Evolutionary conservation across 306 rosid species (phyloP), one percentile per base, ranked within the genome.

Genomic region (Sechiopsis laciniata): DNA sequence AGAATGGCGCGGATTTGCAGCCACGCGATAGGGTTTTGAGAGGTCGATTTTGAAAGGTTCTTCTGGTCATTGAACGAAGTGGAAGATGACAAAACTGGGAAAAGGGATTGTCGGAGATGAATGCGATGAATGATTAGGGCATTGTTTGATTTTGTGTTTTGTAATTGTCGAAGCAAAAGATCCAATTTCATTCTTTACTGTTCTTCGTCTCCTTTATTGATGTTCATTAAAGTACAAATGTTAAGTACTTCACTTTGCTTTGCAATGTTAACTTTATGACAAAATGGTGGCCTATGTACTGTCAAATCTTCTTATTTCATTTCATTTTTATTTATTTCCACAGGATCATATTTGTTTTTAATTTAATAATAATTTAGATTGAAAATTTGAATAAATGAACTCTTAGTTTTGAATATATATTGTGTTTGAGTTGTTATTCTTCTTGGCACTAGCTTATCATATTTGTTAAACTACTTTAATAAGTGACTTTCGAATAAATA

Each of bases 81-180:
- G 14, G 70, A 63, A 63, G 51, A 63, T 35, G 70, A 63, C 70
- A 63, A 63, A 37, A 2, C n/a, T 21, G 50, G 11, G 51, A 63
- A 63, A 63, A 63, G 70, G 17, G 1, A 16, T 37, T 35, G 70
- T 63, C 70, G 48, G 69, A 26, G 29, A 35, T 60, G 9, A 55
- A 55, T 55, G 60, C 6, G 19, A 29, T 37, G 70, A 63, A 63
- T 63, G 51, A 63, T 63, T 0, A 37, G 37, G 12, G 69, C 15
- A 63, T 32, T 32, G 37, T 32, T 32, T 32, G 4, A 35, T 35
- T 37, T 63, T 37, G 70, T 35, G 70, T n/a, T n/a, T n/a, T 63
- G 70, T 63, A 63, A 63, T 63, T 63, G 70, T 63, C 69, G 7
- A 62, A 62, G 14, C 50, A 32, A 15, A 60, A 61, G 10, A 29